A percentile compares a stretch with the other conserved stretches of the same genome.
Evolutionary conservation across 1,139 yeast genomes (phyloP).

Genomic region (Lodderomyces pseudojiufengensis): DNA sequence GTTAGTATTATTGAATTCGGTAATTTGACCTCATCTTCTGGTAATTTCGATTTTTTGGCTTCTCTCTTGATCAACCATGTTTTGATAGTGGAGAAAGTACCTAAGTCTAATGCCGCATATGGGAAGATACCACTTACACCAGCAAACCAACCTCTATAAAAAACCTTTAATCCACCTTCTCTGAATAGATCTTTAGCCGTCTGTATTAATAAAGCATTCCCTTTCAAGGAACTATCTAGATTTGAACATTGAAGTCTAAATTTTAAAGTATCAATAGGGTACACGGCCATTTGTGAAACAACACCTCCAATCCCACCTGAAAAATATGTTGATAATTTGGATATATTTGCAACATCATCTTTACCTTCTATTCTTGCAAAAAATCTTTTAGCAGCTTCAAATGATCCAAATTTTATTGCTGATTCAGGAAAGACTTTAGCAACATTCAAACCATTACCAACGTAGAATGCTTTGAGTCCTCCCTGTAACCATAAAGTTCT

Average conservation of each 20-base stretch:
- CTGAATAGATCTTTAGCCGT: slow-evolving; percentile 76
- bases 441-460: slow-evolving; percentile 93
- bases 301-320: slow-evolving; percentile 98
- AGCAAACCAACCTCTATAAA: slow-evolving; percentile 82
- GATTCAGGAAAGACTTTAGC: slow-evolving; percentile 94
- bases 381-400: slow-evolving; percentile 78
- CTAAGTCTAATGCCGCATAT: slow-evolving; percentile 92
- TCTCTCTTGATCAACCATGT: slow-evolving; percentile 65
- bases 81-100: slow-evolving; percentile 86
- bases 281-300: slow-evolving; percentile 84
- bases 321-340: slow-evolving; percentile 74
- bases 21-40: slow-evolving; percentile 60
- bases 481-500: slow-evolving; percentile 83
- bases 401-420: slow-evolving; percentile 95
- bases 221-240: slow-evolving; percentile 54
- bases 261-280: slow-evolving; percentile 94
- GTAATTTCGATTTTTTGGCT: slow-evolving; percentile 49
- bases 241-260: slow-evolving; percentile 80
- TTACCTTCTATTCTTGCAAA: slow-evolving; percentile 79
- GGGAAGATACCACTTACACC: slow-evolving; percentile 96
- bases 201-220: slow-evolving; percentile 54
- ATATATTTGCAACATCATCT: slow-evolving; percentile 65
- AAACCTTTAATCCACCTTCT: slow-evolving; percentile 74
- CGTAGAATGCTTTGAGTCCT: slow-evolving; percentile 82
- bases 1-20: slow-evolving; percentile 80